Base-by-base conservation (phyloP, 2,329 filamentous ascomycete species). In the Periconia macrospinosa region DNA sequence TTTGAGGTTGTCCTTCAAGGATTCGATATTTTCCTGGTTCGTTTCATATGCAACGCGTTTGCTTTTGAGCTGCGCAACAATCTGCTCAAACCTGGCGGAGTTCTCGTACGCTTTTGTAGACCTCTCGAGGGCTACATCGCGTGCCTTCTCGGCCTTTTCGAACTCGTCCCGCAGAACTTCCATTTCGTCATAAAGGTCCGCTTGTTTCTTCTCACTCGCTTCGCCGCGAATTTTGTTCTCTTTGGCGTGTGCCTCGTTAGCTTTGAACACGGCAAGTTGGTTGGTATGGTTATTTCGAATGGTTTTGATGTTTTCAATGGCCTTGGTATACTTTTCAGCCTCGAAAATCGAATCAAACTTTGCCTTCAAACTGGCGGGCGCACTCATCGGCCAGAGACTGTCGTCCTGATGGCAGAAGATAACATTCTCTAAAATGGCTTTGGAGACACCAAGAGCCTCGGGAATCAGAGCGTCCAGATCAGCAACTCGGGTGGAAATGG, bases 321-420 rank as follows among this genome's bases (percentile, higher is more conserved):
- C 94, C 68, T 96, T 97, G 33, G 92, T 96, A 74, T 97, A 99
- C 71, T 96, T 97, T 75, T 91, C 81, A 1, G 94, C 94, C 75
- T 97, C 94, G 62, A 99, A 99, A 11, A 99, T 99, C 70, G 96
- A 91, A 69, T 99, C 94, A 56, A 99, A 99, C 49, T 87, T 89
- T 73, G 95, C 95, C 76, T 99, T 99, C 47, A 99, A 79, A 0
- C 85, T 85, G 0, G 84, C 79, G 0, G 94, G 91, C 66, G 96
- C 91, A 69, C 91, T 95, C 82, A 99, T 87, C 0, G 94, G 94
- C 94, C 94, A 99, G 27, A 97, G 76, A 23, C 93, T 97, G 62
- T 99, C 94, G 71, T 99, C 94, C 70, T 99, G 94, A 69, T 99
- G 94, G 72, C 94, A 99, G 76, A 99, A 99, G 62, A 99, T 97